These are phyloP conservation scores for Emydomyces testavorans DNA, from an alignment of 2,329 filamentous ascomycete species.

Conservation along the genomic window DNA sequence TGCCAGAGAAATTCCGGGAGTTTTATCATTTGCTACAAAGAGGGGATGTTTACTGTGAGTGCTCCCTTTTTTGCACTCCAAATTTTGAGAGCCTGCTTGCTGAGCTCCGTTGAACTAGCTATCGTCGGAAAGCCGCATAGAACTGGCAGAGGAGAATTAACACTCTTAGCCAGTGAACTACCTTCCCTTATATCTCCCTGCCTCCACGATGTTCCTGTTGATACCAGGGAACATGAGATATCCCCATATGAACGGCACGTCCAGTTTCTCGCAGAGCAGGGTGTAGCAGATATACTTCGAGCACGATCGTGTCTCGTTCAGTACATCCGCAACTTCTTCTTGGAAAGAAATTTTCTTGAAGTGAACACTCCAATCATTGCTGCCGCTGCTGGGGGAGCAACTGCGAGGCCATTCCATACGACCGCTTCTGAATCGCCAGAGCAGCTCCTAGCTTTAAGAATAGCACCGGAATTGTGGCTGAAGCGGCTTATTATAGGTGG, in stretches of 20 bases:
- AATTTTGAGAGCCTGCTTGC: neutral
- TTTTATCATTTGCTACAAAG: constrained; percentile 57
- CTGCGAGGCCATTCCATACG: constrained; percentile 77
- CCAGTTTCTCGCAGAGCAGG: constrained; percentile 67
- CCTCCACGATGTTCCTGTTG: constrained; percentile 64
- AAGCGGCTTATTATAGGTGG: constrained; percentile 85
- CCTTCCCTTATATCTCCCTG: constrained; percentile 66
- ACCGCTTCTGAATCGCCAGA: constrained; percentile 62
- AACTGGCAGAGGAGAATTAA: constrained; percentile 63
- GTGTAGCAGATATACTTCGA: constrained; percentile 56
- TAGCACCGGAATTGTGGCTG: constrained; percentile 90
- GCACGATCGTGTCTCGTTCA: constrained; percentile 65
- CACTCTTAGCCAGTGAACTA: constrained; percentile 55
- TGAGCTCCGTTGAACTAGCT: constrained; percentile 36
- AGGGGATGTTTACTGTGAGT: constrained; percentile 75
- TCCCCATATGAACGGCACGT: constrained; percentile 69
- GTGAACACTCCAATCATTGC: constrained; percentile 85
- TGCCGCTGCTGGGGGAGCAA: constrained; percentile 71
- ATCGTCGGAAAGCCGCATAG: constrained; percentile 58
- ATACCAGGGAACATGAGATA: constrained; percentile 58
- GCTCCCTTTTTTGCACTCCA: constrained; percentile 10
- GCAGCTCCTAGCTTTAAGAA: constrained; percentile 62
- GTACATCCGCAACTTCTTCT: constrained; percentile 61
- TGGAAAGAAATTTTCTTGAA: constrained; percentile 63
- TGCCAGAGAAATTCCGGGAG: constrained; percentile 42